Percentiles rank a stretch among this genome's conserved stretches.
phyloP scores from a whole-genome alignment of 495 filamentous ascomycete genomes.

The Xylaria palmicola region DNA sequence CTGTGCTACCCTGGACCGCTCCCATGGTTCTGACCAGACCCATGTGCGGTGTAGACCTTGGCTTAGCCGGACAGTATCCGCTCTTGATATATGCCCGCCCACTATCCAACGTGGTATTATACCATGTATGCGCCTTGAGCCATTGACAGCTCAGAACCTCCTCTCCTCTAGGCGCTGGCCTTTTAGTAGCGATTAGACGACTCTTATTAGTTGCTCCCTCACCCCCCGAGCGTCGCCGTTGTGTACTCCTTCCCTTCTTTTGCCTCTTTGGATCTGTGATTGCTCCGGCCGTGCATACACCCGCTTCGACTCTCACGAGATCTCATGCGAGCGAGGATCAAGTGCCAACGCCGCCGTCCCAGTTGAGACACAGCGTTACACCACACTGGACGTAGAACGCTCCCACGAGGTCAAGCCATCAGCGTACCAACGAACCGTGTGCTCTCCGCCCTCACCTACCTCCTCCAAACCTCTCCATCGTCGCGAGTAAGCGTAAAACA shows the following conservation, averaged over 20 bases:
- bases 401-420: slow-evolving; percentile 28
- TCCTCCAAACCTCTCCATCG: slow-evolving; percentile 13
- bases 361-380: slow-evolving; percentile 31
- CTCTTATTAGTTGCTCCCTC: slow-evolving; percentile 30
- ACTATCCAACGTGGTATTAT: slow-evolving; percentile 30
- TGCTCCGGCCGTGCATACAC: slow-evolving; percentile 33
- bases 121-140: slow-evolving; percentile 27
- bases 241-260: slow-evolving; percentile 29
- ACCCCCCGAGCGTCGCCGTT: slow-evolving; percentile 39
- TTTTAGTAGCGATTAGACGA: slow-evolving; percentile 35
- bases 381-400: slow-evolving; percentile 28
- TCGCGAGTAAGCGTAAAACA: slow-evolving; percentile 14
- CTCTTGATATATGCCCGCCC: slow-evolving; percentile 38
- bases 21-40: slow-evolving; percentile 35
- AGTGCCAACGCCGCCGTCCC: slow-evolving; percentile 26
- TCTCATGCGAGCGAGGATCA: slow-evolving; percentile 26
- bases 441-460: slow-evolving; percentile 23
- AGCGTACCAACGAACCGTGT: slow-evolving; percentile 16
- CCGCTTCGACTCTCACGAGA: slow-evolving; percentile 24
- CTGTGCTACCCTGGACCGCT: slow-evolving; percentile 32
- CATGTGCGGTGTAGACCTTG: slow-evolving; percentile 35
- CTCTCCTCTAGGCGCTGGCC: slow-evolving; percentile 37
- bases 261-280: slow-evolving; percentile 33
- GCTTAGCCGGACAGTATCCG: slow-evolving; percentile 39
- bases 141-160: slow-evolving; percentile 38